Percentiles rank a stretch among this genome's conserved stretches.
phyloP scores from a whole-genome alignment of 768 basidiomycete genomes.

The Rhodosporidiobolus odoratus region DNA sequence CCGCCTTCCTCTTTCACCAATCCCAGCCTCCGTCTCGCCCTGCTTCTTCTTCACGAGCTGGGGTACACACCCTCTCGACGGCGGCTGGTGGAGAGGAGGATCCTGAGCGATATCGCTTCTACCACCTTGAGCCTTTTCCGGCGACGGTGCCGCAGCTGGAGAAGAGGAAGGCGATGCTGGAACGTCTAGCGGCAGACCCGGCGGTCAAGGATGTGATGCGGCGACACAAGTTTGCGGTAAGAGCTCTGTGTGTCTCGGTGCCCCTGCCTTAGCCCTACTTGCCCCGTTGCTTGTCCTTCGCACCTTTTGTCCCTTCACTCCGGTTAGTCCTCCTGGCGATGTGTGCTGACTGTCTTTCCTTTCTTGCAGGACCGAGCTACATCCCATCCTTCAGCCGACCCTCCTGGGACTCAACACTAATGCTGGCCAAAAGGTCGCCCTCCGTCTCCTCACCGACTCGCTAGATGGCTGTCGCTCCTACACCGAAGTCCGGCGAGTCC shows the following conservation, averaged over 20 bases:
- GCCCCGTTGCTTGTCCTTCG: background rate
- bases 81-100: slow-evolving; percentile 1
- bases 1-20: slow-evolving; percentile 20
- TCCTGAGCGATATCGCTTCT: slow-evolving; percentile 14
- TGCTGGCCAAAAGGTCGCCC: slow-evolving; percentile 34
- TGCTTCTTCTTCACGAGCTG: slow-evolving; percentile 1
- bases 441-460: slow-evolving; percentile 37
- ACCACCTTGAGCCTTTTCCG: slow-evolving; percentile 31
- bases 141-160: slow-evolving; percentile 17
- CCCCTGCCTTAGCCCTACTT: background rate
- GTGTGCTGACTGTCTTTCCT: background rate
- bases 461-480: slow-evolving; percentile 33
- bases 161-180: slow-evolving; percentile 22
- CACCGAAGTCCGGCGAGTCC: slow-evolving; percentile 35
- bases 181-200: slow-evolving; percentile 18
- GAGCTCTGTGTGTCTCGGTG: slow-evolving; percentile 9
- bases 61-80: slow-evolving; percentile 12
- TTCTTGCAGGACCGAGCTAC: slow-evolving; percentile 19
- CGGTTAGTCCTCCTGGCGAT: background rate
- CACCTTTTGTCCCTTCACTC: background rate
- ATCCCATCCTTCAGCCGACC: slow-evolving; percentile 33
- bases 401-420: slow-evolving; percentile 42
- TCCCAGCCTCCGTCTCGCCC: background rate
- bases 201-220: slow-evolving; percentile 29
- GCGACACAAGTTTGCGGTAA: slow-evolving; percentile 22